Evolutionary conservation across 2,329 filamentous ascomycete genomes (phyloP), one percentile per base, ranked within the genome.

Genomic region (Ceratocystiopsis minuta): DNA sequence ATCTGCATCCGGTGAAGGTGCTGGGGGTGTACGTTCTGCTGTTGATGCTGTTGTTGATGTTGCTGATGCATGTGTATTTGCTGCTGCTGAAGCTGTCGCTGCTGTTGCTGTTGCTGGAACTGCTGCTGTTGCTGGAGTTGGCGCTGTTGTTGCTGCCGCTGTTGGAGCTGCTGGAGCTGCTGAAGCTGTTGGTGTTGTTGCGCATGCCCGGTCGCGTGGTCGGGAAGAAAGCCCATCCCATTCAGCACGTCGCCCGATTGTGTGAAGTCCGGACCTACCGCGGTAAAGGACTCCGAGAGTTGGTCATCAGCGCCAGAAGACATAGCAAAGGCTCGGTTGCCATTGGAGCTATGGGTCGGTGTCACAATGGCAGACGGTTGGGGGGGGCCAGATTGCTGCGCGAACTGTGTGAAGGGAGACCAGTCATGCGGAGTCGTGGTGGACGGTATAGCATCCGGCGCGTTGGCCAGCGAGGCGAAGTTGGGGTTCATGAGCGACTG

Each of bases 21-120:
- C 24, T 28, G 24, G 5, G 4, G 24, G 11, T 28, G 24, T 28
- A 28, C 7, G 9, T 28, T 28, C 24, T 33, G 32, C 32, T 6
- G 32, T 10, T 12, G 31, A 10, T 33, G 32, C 16, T 32, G 38
- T 14, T 43, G 38, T 16, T 44, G 42, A 11, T 38, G 34, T 5
- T 28, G 36, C 34, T 41, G 45, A 3, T 41, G 28, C 4, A 45
- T 20, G 12, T 39, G 40, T 33, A 43, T 16, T 13, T 45, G 40
- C 38, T 45, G 43, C 35, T 42, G 43, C 35, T 42, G 38, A 12
- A 34, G 40, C 18, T 28, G 24, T 28, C 24, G 24, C 11, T 20
- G 36, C 16, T 37, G 36, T n/a, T 35, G 34, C 34, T 35, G 16
- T 16, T 34, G 38, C 16, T 39, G 28, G 6, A 20, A 18, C 12